A percentile compares a stretch with the other conserved stretches of the same genome.
Conservation (phyloP, 805 yeast species). For the Ogataea trehalophila region DNA sequence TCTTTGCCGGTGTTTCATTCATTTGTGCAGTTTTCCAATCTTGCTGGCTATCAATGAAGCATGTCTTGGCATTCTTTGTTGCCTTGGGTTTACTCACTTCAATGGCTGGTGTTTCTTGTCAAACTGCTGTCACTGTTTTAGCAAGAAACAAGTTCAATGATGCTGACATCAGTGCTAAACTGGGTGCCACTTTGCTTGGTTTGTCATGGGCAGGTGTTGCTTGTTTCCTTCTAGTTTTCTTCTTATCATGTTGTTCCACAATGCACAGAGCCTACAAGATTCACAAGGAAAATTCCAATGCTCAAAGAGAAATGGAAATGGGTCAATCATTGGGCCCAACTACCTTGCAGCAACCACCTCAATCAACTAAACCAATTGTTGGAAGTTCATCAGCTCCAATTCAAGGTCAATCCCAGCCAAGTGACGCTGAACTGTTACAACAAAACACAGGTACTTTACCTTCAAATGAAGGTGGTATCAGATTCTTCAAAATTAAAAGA, state of each 20-base stretch:
- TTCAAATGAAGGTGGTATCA: constrained; percentile 54
- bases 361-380: constrained; percentile 10
- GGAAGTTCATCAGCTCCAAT: background rate
- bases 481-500: constrained; percentile 72
- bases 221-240: constrained; percentile 43
- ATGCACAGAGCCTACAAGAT: constrained; percentile 46
- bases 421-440: background rate
- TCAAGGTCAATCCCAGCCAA: background rate
- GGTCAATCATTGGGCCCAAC: constrained; percentile 6
- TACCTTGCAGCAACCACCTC: constrained; percentile 18
- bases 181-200: constrained; percentile 59
- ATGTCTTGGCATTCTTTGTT: constrained; percentile 48
- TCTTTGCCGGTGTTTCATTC: constrained; percentile 60
- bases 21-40: constrained; percentile 50
- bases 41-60: constrained; percentile 52
- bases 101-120: constrained; percentile 60
- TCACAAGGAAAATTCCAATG: constrained; percentile 39
- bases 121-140: constrained; percentile 75
- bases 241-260: constrained; percentile 47
- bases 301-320: constrained; percentile 10
- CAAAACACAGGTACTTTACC: constrained; percentile 20
- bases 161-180: constrained; percentile 37
- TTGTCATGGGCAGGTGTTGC: constrained; percentile 69
- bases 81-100: constrained; percentile 48
- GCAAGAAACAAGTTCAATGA: constrained; percentile 64